phyloP scores from a whole-genome alignment of 179 eudicot genomes.

The Silene noctiflora region DNA sequence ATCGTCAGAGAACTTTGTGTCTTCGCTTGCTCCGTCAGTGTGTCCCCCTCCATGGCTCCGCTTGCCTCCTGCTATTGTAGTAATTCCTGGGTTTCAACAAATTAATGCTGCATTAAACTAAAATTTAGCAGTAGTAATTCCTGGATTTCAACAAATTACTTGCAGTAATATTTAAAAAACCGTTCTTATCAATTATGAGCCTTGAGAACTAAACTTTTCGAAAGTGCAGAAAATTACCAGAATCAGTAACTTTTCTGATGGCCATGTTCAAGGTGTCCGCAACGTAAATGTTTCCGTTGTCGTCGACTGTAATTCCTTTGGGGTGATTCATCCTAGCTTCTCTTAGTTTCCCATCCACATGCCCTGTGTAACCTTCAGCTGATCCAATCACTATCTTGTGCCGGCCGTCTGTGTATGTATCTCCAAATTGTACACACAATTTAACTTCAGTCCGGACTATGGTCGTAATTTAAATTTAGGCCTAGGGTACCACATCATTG shows the following conservation, averaged over 20 bases:
- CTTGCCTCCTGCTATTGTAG: slow-evolving; percentile 89
- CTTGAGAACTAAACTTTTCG: neutral
- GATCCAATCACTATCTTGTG: slow-evolving; percentile 81
- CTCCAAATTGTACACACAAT: neutral
- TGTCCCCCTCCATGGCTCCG: slow-evolving; percentile 61
- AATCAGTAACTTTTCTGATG: slow-evolving; percentile 67
- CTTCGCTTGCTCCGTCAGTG: slow-evolving; percentile 69
- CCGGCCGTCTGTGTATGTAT: slow-evolving; percentile 59
- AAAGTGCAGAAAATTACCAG: slow-evolving; percentile 38
- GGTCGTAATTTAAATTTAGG: no score
- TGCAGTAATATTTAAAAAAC: no score
- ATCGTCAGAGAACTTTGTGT: neutral
- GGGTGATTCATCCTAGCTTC: slow-evolving; percentile 89
- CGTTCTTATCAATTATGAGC: neutral
- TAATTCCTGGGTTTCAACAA: slow-evolving; percentile 56
- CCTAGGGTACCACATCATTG: no score
- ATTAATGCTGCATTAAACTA: neutral
- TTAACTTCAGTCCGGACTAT: no score
- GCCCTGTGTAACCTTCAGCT: slow-evolving; percentile 78
- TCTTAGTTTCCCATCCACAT: slow-evolving; percentile 84
- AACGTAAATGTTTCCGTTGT: slow-evolving; percentile 79
- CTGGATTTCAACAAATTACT: no score
- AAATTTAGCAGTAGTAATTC: no score
- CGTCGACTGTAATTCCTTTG: slow-evolving; percentile 73
- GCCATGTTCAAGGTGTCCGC: slow-evolving; percentile 88